Evolutionary conservation across 495 filamentous ascomycete species (phyloP).

Genomic region (Sporormia fimetaria): DNA sequence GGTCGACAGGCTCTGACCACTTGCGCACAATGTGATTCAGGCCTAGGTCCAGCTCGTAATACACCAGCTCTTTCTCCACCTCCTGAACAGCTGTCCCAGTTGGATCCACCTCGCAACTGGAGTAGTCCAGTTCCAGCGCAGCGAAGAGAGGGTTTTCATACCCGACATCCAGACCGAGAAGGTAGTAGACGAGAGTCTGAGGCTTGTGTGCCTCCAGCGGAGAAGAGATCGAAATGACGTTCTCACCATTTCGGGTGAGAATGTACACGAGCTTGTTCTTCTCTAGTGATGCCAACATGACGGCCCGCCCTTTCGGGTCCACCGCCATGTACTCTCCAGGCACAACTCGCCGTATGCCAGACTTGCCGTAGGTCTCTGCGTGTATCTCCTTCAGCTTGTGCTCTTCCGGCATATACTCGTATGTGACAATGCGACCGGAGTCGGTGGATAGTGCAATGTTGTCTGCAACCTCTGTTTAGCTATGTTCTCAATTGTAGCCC

Average conservation of each 20-base stretch:
- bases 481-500: conserved; percentile 27
- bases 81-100: conserved; percentile 72
- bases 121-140: conserved; percentile 85
- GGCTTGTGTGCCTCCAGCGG: conserved; percentile 95
- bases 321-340: conserved; percentile 91
- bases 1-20: conserved; percentile 88
- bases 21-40: conserved; percentile 94
- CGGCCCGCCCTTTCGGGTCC: conserved; percentile 91
- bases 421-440: conserved; percentile 84
- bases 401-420: conserved; percentile 80
- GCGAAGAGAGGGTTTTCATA: conserved; percentile 97
- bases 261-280: conserved; percentile 99
- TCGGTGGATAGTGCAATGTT: conserved; percentile 93
- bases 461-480: conserved; percentile 64
- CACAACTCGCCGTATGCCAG: conserved; percentile 84
- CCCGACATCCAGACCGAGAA: conserved; percentile 81
- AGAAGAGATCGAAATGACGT: conserved; percentile 90
- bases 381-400: conserved; percentile 85
- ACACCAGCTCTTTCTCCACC: conserved; percentile 80
- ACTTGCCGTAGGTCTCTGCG: conserved; percentile 95
- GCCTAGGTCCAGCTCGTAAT: conserved; percentile 93
- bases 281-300: conserved; percentile 84
- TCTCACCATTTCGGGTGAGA: conserved; percentile 87
- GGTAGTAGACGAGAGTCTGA: conserved; percentile 80
- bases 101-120: conserved; percentile 81